Percentiles rank a stretch among this genome's conserved stretches.
These are phyloP conservation scores for Proliferodiscus dingleyae DNA, from an alignment of 2,329 filamentous ascomycete species.

Conservation along the genomic window DNA sequence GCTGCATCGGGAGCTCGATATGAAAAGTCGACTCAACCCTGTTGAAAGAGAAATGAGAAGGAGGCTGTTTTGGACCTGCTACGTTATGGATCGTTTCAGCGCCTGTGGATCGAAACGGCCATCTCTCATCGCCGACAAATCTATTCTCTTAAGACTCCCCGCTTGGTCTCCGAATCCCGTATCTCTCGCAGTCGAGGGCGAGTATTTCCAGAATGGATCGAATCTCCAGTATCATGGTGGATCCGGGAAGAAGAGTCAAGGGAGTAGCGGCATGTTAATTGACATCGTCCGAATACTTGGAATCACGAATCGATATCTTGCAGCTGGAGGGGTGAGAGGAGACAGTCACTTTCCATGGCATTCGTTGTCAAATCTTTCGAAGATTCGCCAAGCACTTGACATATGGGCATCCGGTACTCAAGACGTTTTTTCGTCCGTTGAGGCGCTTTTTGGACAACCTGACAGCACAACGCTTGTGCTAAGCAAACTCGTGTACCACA, in stretches of 20 bases:
- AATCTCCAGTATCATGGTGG: conserved; percentile 70
- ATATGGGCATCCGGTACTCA: conserved; percentile 80
- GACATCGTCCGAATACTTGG: conserved; percentile 80
- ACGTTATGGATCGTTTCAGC: conserved; percentile 78
- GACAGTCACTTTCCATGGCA: conserved; percentile 93
- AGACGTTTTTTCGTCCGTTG: conserved; percentile 71
- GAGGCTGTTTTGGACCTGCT: conserved; percentile 85
- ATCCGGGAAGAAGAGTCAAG: conserved; percentile 64
- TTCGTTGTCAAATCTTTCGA: conserved; percentile 76
- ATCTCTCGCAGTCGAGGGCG: conserved; percentile 64
- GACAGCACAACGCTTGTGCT: conserved; percentile 76
- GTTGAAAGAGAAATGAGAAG: conserved; percentile 71
- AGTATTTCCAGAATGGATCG: conserved; percentile 75
- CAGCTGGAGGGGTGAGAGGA: conserved; percentile 79
- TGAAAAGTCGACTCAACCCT: conserved; percentile 55
- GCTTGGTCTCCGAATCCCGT: conserved; percentile 63
- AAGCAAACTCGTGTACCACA: conserved; percentile 81
- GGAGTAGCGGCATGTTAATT: conserved; percentile 75
- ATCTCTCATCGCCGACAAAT: conserved; percentile 73
- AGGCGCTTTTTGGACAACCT: conserved; percentile 68
- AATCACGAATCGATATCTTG: conserved; percentile 77
- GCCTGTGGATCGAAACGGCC: conserved; percentile 77
- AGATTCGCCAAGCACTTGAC: conserved; percentile 79
- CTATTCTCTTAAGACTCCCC: conserved; percentile 69
- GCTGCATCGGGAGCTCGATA: conserved; percentile 70